Evolutionary conservation across 108 stramenopile species (phyloP).

Genomic region (Chaetoceros muelleri): DNA sequence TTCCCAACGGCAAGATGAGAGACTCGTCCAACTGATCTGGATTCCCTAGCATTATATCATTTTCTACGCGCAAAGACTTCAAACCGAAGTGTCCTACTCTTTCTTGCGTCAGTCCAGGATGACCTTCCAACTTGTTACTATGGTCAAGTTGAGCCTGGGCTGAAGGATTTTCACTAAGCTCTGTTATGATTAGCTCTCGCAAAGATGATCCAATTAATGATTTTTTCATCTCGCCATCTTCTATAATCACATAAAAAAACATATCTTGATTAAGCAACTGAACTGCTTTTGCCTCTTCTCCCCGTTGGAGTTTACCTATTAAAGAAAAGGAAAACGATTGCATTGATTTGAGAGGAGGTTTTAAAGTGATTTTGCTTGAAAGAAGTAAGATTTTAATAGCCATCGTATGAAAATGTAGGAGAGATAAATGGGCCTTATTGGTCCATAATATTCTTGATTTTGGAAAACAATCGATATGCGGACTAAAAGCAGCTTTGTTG

Average conservation of each 20-base stretch:
- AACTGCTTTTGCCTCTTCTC: conserved; percentile 53
- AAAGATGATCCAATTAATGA: conserved; percentile 19
- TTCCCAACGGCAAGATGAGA: conserved; percentile 38
- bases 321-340: conserved; percentile 38
- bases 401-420: too few relatives aligned
- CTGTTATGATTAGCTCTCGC: conserved; percentile 15
- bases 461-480: too few relatives aligned
- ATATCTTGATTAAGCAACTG: conserved; percentile 44
- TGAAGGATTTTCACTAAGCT: conserved; percentile 18
- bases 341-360: too few relatives aligned
- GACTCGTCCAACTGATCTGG: background rate
- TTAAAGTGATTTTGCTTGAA: too few relatives aligned
- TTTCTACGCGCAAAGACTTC: conserved; percentile 23
- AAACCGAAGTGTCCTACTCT: conserved; percentile 29
- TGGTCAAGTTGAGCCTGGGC: conserved; percentile 44
- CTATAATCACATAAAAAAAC: conserved; percentile 7
- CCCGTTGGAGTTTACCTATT: conserved; percentile 42
- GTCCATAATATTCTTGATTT: too few relatives aligned
- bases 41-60: background rate
- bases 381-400: too few relatives aligned
- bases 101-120: conserved; percentile 23
- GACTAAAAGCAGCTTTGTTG: too few relatives aligned
- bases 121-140: conserved; percentile 36
- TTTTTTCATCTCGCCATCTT: background rate
- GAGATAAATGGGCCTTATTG: too few relatives aligned